Evolutionary conservation across 2,329 filamentous ascomycete species (phyloP).

Genomic region (Trichoderma sp.): DNA sequence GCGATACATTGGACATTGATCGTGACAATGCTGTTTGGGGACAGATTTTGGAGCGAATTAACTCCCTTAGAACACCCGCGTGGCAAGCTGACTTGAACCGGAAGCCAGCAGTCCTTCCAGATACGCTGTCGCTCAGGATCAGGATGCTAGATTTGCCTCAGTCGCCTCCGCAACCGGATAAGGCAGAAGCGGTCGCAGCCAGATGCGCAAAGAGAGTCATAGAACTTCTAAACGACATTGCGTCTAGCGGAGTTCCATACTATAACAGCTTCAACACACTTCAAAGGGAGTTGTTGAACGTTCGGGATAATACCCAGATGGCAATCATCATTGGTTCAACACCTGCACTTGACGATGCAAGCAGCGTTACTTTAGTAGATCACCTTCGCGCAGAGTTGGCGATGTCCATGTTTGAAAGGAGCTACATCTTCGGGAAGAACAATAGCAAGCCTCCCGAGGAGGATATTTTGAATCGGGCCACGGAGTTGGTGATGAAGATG

Average conservation of each 20-base stretch:
- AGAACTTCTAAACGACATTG: background rate
- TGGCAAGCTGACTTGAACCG: constrained; percentile 1
- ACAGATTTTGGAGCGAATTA: background rate
- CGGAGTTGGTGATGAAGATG: constrained; percentile 21
- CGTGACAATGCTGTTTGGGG: background rate
- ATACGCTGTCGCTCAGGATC: constrained; percentile 1
- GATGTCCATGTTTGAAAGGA: constrained; percentile 3
- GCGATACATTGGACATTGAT: background rate
- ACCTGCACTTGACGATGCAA: background rate
- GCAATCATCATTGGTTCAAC: background rate
- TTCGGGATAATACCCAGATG: background rate
- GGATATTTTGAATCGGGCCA: background rate
- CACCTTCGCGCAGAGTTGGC: constrained; percentile 25
- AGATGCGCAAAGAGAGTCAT: background rate
- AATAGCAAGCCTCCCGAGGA: background rate
- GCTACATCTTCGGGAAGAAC: background rate
- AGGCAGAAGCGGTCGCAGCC: background rate
- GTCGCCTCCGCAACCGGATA: background rate
- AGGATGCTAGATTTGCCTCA: background rate
- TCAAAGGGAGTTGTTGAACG: background rate
- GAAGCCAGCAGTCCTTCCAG: background rate
- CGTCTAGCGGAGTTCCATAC: background rate
- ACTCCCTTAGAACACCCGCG: constrained; percentile 12
- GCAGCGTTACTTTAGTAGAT: constrained; percentile 19
- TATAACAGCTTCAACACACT: background rate